Evolutionary conservation across 2,329 filamentous ascomycete species (phyloP), one percentile per base, ranked within the genome.

Genomic region (Aspergillus fijiensis): DNA sequence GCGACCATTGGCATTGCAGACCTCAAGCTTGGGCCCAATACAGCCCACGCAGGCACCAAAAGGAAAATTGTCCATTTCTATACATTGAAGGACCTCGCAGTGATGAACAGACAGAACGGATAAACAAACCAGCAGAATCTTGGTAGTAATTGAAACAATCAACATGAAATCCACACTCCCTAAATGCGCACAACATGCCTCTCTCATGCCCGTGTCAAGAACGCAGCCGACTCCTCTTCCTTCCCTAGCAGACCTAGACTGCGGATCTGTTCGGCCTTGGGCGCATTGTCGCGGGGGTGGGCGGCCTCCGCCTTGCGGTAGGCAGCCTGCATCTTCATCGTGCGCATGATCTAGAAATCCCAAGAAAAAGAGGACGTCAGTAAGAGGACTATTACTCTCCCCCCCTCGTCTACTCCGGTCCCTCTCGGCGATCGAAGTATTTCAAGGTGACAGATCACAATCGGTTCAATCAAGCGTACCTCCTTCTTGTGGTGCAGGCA

Each of bases 401-500:
- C 35, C 39, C 11, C n/a, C 14, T 6, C 12, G 3, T 10, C 5
- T 12, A 54, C 0, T 11, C 33, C 2, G 23, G 19, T 16, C n/a
- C 7, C 6, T 10, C 11, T 54, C 51, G 16, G 23, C 19, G 11
- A 21, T 19, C 12, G 48, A 23, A n/a, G 27, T 7, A 27, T n/a
- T 10, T 0, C 2, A 3, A 29, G 27, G 7, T 16, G 39, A 49
- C 5, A 21, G 27, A 27, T 14, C 27, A 10, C 27, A 14, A 23
- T 25, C 5, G 29, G 7, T 45, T 7, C 21, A 23, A 12, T 25
- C 19, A 19, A 47, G 56, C 86, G 60, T 73, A 98, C 95, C 91
- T 99, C 95, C 83, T 99, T 99, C 84, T 90, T 92, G 84, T 99
- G 95, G 78, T 99, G 95, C 74, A 99, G 81, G 79, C 96, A 99